Evolutionary conservation across 2,329 filamentous ascomycete species (phyloP), one percentile per base, ranked within the genome.

Genomic region (Huntiella abstrusa): DNA sequence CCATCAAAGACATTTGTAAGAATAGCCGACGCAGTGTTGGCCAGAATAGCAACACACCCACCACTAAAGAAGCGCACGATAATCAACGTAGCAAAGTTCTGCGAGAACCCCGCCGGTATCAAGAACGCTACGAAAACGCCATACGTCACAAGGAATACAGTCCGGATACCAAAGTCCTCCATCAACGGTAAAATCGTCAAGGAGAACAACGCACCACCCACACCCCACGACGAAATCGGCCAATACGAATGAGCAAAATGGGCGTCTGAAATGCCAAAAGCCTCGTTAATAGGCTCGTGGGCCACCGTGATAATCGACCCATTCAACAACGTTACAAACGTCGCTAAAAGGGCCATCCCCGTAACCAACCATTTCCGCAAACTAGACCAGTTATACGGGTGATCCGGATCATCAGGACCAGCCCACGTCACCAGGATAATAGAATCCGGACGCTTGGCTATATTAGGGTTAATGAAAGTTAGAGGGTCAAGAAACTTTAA

Each of bases 381-480:
- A 41, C 76, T 57, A 0, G 72, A 61, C 80, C 81, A 86, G 55
- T 83, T 81, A 51, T 70, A 67, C 0, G 82, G 80, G 54, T 85
- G 78, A 10, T 70, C 66, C 11, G 66, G 66, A 53, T 82, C 77
- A 50, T 73, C 62, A 5, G 68, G 56, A 5, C 58, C 69, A 28
- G 72, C 69, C 61, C 77, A 83, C 55, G 81, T 75, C 28, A 83
- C 66, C 10, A 58, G 33, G 33, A 47, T 51, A 33, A 49, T 39
- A 17, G 22, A 28, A 3, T 28, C 22, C 8, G 22, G 22, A 28
- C 22, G 22, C 22, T 28, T 28, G 22, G 6, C 22, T 28, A 28
- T 7, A 10, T 28, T 7, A 28, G 22, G 22, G 22, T 28, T 28
- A 28, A 7, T 3, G 6, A 3, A 7, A 7, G 8, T 28, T 28